These are phyloP conservation scores for Combretum micranthum DNA, from an alignment of 345 rosid species.

Conservation along the genomic window DNA sequence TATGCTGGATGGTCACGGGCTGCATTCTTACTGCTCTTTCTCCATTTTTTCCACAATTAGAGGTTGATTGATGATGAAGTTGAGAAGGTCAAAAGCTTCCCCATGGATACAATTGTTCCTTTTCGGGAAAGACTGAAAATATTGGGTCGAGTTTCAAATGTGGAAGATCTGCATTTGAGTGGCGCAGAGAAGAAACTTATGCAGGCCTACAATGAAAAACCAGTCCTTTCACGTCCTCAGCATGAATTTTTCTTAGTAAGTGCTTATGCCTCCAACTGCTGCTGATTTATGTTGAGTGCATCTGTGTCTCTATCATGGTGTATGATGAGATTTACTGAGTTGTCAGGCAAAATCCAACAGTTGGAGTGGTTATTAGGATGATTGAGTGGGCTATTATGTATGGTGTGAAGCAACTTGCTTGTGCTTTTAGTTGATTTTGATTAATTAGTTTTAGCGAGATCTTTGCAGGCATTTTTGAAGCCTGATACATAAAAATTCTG, in stretches of 20 bases:
- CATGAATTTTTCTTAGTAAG: slow-evolving; percentile 72
- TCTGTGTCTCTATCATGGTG: too few relatives aligned
- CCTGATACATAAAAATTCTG: too few relatives aligned
- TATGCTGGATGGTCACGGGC: too few relatives aligned
- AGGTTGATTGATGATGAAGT: slow-evolving; percentile 69
- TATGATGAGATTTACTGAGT: background rate
- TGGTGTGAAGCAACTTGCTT: too few relatives aligned
- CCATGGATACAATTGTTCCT: slow-evolving; percentile 59
- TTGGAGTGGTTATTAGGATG: too few relatives aligned
- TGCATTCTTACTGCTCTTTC: background rate
- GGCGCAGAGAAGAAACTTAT: slow-evolving; percentile 87
- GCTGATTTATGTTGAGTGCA: background rate
- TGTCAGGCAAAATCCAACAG: background rate
- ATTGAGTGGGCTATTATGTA: too few relatives aligned
- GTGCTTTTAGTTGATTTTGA: too few relatives aligned
- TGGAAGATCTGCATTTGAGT: slow-evolving; percentile 84
- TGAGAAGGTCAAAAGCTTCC: slow-evolving; percentile 87
- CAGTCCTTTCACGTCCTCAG: slow-evolving; percentile 97
- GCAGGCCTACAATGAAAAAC: slow-evolving; percentile 97
- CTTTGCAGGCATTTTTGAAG: too few relatives aligned
- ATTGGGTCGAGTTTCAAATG: slow-evolving; percentile 85
- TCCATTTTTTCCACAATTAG: background rate
- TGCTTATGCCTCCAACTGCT: background rate
- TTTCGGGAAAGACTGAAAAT: slow-evolving; percentile 92
- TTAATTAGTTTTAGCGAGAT: too few relatives aligned